phyloP scores from a whole-genome alignment of 2,329 filamentous ascomycete species.

The Penicillium sp. region DNA sequence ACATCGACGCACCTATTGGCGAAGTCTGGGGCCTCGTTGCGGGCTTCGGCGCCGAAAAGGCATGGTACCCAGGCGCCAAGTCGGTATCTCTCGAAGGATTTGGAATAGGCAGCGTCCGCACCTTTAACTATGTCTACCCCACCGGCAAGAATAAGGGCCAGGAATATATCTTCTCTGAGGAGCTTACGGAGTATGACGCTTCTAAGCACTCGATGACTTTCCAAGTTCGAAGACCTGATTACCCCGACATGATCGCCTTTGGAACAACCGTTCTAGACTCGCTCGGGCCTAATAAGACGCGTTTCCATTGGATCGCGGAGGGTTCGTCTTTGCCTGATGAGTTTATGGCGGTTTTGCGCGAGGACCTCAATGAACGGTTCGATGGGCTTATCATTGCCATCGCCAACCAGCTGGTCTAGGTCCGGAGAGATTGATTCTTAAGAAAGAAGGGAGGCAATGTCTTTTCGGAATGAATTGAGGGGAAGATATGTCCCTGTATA shows the following conservation, averaged over 20 bases:
- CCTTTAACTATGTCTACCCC: slow-evolving; percentile 2
- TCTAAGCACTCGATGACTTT: slow-evolving; percentile 5
- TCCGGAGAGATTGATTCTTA: background rate
- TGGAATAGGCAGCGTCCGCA: slow-evolving; percentile 2
- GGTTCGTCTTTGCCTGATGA: slow-evolving; percentile 2
- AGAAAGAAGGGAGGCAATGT: background rate
- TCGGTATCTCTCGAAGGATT: slow-evolving; percentile 5
- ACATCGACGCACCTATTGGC: slow-evolving; percentile 2
- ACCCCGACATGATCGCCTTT: slow-evolving; percentile 3
- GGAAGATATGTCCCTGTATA: background rate
- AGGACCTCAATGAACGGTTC: background rate
- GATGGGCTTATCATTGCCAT: background rate
- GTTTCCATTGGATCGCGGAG: slow-evolving; percentile 2
- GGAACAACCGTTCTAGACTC: background rate
- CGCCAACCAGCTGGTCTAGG: background rate
- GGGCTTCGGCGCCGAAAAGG: slow-evolving; percentile 5
- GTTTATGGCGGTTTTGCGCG: slow-evolving; percentile 1
- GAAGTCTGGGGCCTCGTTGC: slow-evolving; percentile 4
- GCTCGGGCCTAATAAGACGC: background rate
- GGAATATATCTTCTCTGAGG: slow-evolving; percentile 3
- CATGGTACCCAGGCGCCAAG: slow-evolving; percentile 6
- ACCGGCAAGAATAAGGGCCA: slow-evolving; percentile 1
- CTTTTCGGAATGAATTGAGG: background rate
- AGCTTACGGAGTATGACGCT: slow-evolving; percentile 1
- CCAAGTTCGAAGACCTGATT: slow-evolving; percentile 2